Base-by-base conservation (phyloP, 179 eudicot genomes). In the Corrigiola litoralis region DNA sequence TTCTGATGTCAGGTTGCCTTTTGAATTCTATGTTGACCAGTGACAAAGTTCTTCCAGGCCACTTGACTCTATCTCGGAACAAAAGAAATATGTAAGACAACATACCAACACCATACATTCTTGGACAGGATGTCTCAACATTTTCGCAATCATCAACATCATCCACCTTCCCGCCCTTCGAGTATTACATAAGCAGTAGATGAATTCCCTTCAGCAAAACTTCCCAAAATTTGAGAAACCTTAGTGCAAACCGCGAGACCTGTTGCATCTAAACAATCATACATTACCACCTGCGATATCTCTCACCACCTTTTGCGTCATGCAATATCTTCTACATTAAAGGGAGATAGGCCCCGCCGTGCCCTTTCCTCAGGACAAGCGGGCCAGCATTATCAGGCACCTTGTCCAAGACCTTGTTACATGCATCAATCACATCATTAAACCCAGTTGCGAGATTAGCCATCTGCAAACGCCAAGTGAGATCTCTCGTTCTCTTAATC, bases 291-390 rank as follows among this genome's bases (percentile, higher is more conserved):
- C n/a, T n/a, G n/a, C n/a, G n/a, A n/a, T n/a, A n/a, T n/a, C n/a
- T n/a, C n/a, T n/a, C n/a, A n/a, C n/a, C n/a, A n/a, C n/a, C n/a
- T n/a, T n/a, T n/a, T n/a, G n/a, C n/a, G n/a, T n/a, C n/a, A n/a
- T n/a, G n/a, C n/a, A n/a, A n/a, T n/a, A n/a, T n/a, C n/a, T n/a
- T 38, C 77, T 77, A 72, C 54, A 66, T 71, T 68, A 95, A 69
- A 10, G 99, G 99, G 27, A 95, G 97, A 72, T 90, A 95, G 12
- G 88, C 92, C 69, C 99, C 99, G 32, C 99, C 99, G 57, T 95
- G 99, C 28, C 97, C 99, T 85, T 83, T 91, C 80, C 96, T 86
- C 63, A 95, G 68, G 57, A 95, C 94, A 57, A 95, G 87, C 5
- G 97, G 99, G 28, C 92, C 99, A 0, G 88, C 96, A 72, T 78